Base-by-base conservation (phyloP, 2,329 filamentous ascomycete species). In the Aspergillus carbonarius region DNA sequence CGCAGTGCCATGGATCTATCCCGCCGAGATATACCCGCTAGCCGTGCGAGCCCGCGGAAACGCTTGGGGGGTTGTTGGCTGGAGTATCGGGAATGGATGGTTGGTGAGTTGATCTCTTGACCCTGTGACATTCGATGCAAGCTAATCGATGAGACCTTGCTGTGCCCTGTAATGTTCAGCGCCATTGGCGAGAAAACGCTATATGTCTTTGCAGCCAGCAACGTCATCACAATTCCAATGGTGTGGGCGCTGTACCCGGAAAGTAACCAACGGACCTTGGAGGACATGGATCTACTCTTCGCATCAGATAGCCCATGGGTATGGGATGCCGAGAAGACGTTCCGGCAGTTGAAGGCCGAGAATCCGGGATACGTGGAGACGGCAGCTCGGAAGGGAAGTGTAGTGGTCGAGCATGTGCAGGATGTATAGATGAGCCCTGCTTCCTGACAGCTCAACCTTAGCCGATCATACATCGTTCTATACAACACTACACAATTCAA, bases 241-340 rank as follows among this genome's bases (percentile, higher is more conserved):
- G 85, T 91, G 0, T 92, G 87, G 86, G 86, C 87, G 0, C 68
- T 92, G 0, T 92, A 91, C 58, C 89, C 89, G 0, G 89, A 92
- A 70, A 89, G 85, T 3, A 90, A 88, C 68, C 86, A 90, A 70
- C 82, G 89, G 0, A 91, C 88, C 0, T 77, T 92, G 0, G 89
- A 92, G 67, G 88, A 91, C 68, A 91, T 92, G 79, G 86, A 92
- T 60, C 74, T 91, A 0, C 74, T 92, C 0, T 92, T 92, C 64
- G 86, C 88, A 0, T 82, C 85, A 0, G 79, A 86, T 17, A 86
- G 81, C 0, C 84, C 85, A 4, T 91, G 86, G 86, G 82, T 83
- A 1, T 91, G 89, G 88, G 86, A 89, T 53, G 88, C 87, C 0
- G 87, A 90, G 74, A 81, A 78, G 66, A 86, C 83, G 30, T 90